A percentile compares a stretch with the other conserved stretches of the same genome.
These are phyloP conservation scores for Actinidia arguta DNA, from an alignment of 179 eudicot genomes.

Conservation along the genomic window DNA sequence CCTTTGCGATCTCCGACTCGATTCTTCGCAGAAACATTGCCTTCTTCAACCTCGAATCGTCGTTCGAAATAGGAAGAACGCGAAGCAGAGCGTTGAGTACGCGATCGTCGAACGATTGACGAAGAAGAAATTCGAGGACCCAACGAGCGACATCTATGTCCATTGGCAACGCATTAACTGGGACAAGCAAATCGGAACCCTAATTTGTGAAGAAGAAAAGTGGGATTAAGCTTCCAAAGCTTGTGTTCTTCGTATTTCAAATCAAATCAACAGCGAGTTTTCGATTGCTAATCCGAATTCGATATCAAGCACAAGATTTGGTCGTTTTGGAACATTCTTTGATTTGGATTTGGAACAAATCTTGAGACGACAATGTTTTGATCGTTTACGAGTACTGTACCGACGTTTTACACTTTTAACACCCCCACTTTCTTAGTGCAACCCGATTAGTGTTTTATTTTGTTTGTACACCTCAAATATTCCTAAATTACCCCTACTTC, in stretches of 20 bases:
- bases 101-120: slow-evolving; percentile 47
- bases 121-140: slow-evolving; percentile 67
- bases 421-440: too few species aligned
- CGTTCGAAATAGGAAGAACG: slow-evolving; percentile 45
- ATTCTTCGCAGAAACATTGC: slow-evolving; percentile 50
- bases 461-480: too few species aligned
- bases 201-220: not conserved
- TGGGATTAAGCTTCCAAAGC: not conserved
- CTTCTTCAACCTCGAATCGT: slow-evolving; percentile 42
- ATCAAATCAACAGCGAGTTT: not conserved
- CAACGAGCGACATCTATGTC: slow-evolving; percentile 44
- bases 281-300: not conserved
- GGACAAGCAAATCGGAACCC: not conserved
- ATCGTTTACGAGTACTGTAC: not conserved
- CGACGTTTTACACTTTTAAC: too few species aligned
- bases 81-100: slow-evolving; percentile 36
- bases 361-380: not conserved
- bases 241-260: not conserved
- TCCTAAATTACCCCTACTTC: too few species aligned
- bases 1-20: slow-evolving; percentile 38
- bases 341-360: not conserved
- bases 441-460: too few species aligned
- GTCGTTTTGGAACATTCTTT: too few species aligned
- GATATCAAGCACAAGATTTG: too few species aligned
- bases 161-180: slow-evolving; percentile 13